phyloP scores from a whole-genome alignment of 2,329 filamentous ascomycete genomes.

The Dothideomycetidae sp. region DNA sequence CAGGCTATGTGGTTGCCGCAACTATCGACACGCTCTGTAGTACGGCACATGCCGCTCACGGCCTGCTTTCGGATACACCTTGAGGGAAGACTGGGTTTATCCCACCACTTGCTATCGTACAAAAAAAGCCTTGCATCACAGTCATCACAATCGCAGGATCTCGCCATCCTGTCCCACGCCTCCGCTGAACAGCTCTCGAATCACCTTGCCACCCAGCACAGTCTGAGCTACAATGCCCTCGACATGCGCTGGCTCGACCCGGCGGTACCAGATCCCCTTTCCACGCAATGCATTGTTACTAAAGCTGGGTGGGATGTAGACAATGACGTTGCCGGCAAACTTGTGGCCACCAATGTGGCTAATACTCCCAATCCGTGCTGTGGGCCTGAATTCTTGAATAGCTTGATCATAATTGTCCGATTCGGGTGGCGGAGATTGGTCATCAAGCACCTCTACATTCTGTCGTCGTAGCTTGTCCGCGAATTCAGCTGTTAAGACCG shows the following conservation, averaged over 20 bases:
- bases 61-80: too few relatives aligned
- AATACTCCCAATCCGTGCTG: constrained; percentile 53
- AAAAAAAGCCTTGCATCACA: too few relatives aligned
- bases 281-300: constrained; percentile 46
- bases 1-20: neutral
- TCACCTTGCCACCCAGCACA: constrained; percentile 49
- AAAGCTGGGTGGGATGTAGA: constrained; percentile 54
- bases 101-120: too few relatives aligned
- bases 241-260: constrained; percentile 60
- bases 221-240: constrained; percentile 64
- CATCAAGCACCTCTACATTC: constrained; percentile 34
- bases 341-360: constrained; percentile 77
- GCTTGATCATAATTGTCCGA: constrained; percentile 18
- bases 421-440: constrained; percentile 23
- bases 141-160: constrained; percentile 17
- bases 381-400: constrained; percentile 16
- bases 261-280: constrained; percentile 68
- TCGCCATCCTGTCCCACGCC: constrained; percentile 36
- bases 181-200: constrained; percentile 58
- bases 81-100: too few relatives aligned
- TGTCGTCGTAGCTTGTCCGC: constrained; percentile 39
- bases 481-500: constrained; percentile 59
- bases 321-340: constrained; percentile 70
- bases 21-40: neutral
- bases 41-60: too few relatives aligned